A percentile compares a stretch with the other conserved stretches of the same genome.
These are phyloP conservation scores for Fusarium nelsonii DNA, from an alignment of 2,329 filamentous ascomycete species.

Conservation along the genomic window DNA sequence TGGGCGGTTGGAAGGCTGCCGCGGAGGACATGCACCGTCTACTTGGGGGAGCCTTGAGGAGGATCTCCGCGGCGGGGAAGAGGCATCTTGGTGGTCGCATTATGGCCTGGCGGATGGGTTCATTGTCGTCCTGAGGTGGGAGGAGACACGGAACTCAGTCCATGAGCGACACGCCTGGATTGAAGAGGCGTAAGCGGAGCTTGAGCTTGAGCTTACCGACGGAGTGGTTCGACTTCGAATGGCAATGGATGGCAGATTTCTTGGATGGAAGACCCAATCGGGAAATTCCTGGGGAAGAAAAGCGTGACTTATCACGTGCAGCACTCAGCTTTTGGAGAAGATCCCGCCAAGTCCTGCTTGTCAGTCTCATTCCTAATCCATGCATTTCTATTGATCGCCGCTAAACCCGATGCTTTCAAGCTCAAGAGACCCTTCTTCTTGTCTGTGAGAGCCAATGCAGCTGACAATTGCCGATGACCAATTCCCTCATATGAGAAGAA, in stretches of 20 bases:
- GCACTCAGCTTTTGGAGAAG: background rate
- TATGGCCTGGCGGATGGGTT: conserved; percentile 48
- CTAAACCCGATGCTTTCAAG: conserved; percentile 15
- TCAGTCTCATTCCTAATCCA: conserved; percentile 13
- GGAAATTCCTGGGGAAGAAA: conserved; percentile 36
- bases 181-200: conserved; percentile 7
- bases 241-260: conserved; percentile 37
- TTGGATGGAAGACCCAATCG: conserved; percentile 36
- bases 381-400: conserved; percentile 16
- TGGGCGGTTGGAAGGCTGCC: conserved; percentile 43
- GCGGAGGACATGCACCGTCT: conserved; percentile 51
- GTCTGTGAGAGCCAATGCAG: background rate
- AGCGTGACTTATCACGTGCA: conserved; percentile 46
- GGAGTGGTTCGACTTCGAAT: conserved; percentile 44
- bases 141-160: conserved; percentile 41
- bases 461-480: background rate
- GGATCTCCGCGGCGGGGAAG: conserved; percentile 48
- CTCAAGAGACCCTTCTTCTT: background rate
- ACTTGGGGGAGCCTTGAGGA: conserved; percentile 38
- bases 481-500: background rate
- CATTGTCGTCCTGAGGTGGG: conserved; percentile 45
- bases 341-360: background rate
- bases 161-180: conserved; percentile 38
- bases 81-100: conserved; percentile 53
- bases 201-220: conserved; percentile 18